Percentiles rank a stretch among this genome's conserved stretches.
Evolutionary conservation across 148 eudicot species (phyloP).

Genomic region (Salicornia ramosissima): DNA sequence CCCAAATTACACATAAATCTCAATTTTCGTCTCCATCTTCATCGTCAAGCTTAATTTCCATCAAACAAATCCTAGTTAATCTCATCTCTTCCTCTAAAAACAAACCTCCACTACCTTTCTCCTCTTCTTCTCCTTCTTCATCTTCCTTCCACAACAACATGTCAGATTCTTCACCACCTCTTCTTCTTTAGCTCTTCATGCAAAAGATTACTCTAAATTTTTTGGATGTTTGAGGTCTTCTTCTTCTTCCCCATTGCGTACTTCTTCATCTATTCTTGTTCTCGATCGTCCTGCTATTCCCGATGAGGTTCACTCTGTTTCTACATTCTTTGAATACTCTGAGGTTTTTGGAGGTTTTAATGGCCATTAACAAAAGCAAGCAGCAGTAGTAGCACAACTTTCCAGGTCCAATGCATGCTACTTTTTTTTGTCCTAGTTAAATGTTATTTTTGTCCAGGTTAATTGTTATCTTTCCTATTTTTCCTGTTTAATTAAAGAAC

Average conservation of each 20-base stretch:
- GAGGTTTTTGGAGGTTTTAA: constrained; percentile 63
- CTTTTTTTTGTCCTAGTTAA: too few relatives aligned
- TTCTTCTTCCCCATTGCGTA: constrained; percentile 31
- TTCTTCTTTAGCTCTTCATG: constrained; percentile 54
- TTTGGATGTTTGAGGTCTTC: constrained; percentile 56
- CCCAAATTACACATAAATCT: too few relatives aligned
- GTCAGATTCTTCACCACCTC: constrained; percentile 35
- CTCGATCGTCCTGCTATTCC: constrained; percentile 66
- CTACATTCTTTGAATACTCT: constrained; percentile 46
- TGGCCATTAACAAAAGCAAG: too few relatives aligned
- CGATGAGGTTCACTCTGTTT: constrained; percentile 27
- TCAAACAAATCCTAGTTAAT: background rate
- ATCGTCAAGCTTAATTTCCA: too few relatives aligned
- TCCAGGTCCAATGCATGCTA: too few relatives aligned
- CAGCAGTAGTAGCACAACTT: too few relatives aligned
- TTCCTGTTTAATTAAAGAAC: too few relatives aligned
- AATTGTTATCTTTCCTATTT: too few relatives aligned
- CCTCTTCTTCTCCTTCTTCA: background rate
- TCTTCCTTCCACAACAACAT: constrained; percentile 19
- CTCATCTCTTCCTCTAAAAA: constrained; percentile 9
- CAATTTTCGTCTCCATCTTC: too few relatives aligned
- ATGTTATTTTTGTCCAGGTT: too few relatives aligned
- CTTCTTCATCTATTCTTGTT: constrained; percentile 63
- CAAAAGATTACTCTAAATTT: constrained; percentile 78
- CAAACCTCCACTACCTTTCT: constrained; percentile 25